Evolutionary conservation across 2,329 filamentous ascomycete genomes (phyloP).

Genomic region (Orbilia ellipsospora): DNA sequence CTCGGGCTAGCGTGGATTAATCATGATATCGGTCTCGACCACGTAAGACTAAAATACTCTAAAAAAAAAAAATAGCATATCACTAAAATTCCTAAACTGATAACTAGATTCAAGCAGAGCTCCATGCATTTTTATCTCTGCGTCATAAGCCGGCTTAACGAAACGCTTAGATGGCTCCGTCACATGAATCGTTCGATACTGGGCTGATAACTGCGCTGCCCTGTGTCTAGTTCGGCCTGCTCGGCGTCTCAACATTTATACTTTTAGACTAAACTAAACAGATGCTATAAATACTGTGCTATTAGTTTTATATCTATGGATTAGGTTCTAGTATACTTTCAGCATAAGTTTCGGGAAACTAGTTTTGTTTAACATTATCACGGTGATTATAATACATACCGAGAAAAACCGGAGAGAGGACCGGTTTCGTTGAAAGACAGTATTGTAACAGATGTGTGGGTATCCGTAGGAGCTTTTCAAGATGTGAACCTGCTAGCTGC

Average conservation of each 20-base stretch:
- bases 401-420: neutral
- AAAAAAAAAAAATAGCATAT: too few species aligned
- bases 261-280: too few species aligned
- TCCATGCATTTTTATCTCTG: conserved; percentile 1
- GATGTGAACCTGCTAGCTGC: neutral
- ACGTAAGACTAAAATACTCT: too few species aligned
- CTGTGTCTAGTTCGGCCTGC: neutral
- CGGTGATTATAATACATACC: neutral
- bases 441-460: too few species aligned
- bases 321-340: neutral
- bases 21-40: too few species aligned
- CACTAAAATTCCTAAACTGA: too few species aligned
- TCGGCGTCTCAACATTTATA: too few species aligned
- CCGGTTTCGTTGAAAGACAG: conserved; percentile 4
- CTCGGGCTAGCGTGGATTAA: too few species aligned
- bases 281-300: neutral
- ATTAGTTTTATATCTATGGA: neutral
- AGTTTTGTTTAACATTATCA: neutral
- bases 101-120: too few species aligned
- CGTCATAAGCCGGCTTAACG: conserved; percentile 11
- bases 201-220: conserved; percentile 6
- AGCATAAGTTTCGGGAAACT: neutral
- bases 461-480: neutral
- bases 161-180: conserved; percentile 37
- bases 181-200: conserved; percentile 13